Conservation (phyloP, 73 alveolate genomes). For the Tetrahymena malaccensis region DNA sequence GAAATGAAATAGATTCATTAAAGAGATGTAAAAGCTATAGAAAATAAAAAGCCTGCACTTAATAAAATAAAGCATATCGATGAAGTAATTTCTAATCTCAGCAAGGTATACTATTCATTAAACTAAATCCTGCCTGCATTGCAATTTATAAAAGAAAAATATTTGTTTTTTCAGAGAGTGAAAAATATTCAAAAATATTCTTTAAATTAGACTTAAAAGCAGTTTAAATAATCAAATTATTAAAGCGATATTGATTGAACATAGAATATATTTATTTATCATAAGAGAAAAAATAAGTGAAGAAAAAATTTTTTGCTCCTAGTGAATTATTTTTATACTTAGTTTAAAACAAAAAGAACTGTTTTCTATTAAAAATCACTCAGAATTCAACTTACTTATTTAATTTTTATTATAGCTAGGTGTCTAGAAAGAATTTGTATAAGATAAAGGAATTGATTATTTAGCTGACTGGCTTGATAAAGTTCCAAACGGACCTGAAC, state of each 20-base stretch:
- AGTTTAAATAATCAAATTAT: background rate
- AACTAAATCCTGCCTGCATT: background rate
- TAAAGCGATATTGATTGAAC: background rate
- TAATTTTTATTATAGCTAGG: background rate
- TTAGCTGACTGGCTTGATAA: background rate
- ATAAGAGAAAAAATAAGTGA: too few species aligned
- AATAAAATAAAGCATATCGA: background rate
- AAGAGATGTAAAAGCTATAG: background rate
- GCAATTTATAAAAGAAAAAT: background rate
- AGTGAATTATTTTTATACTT: background rate
- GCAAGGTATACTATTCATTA: background rate
- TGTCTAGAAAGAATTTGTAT: background rate
- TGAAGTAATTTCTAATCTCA: background rate
- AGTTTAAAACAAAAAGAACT: background rate
- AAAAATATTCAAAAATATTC: too few species aligned
- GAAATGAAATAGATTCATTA: background rate
- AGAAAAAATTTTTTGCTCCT: background rate
- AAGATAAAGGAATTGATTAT: background rate
- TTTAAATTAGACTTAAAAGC: background rate
- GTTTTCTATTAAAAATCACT: background rate
- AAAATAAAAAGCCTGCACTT: background rate
- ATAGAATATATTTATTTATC: background rate
- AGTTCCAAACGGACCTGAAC: background rate
- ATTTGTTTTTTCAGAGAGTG: background rate
- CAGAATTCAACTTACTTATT: background rate